phyloP scores from a whole-genome alignment of 2,329 filamentous ascomycete genomes.

The Plenodomus tracheiphilus region DNA sequence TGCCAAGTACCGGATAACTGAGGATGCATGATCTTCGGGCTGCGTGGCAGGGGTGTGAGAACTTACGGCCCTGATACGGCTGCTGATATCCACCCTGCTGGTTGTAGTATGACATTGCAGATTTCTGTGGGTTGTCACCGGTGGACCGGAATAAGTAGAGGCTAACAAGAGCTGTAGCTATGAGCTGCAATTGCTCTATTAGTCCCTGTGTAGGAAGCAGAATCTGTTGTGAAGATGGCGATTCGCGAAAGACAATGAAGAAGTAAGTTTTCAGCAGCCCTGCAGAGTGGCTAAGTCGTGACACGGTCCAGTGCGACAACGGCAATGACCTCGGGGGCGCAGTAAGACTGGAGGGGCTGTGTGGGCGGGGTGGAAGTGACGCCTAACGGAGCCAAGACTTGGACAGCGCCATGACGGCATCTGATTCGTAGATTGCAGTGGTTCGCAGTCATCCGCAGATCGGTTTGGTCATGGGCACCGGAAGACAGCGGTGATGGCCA shows the following conservation, averaged over 20 bases:
- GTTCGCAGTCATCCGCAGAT: neutral
- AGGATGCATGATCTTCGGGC: constrained; percentile 10
- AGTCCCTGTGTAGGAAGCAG: no score
- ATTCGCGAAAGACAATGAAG: neutral
- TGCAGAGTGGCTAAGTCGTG: neutral
- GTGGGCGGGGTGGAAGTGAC: neutral
- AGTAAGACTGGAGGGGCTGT: neutral
- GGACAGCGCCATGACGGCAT: neutral
- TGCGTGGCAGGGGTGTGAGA: constrained; percentile 7
- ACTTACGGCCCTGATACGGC: constrained; percentile 38
- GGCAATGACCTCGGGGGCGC: neutral
- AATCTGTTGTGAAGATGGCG: neutral
- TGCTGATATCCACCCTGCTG: constrained; percentile 34
- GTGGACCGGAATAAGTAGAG: neutral
- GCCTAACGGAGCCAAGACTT: neutral
- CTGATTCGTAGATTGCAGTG: neutral
- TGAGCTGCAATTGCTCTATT: neutral
- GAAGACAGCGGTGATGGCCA: no score
- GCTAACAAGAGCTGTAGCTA: neutral
- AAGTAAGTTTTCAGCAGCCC: neutral
- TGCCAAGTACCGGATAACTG: constrained; percentile 15
- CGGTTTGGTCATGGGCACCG: neutral
- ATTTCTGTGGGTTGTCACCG: neutral
- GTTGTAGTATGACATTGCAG: constrained; percentile 32
- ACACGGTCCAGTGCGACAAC: neutral